Conservation (phyloP, 441 rosid species). For the Erysimum cheiri region DNA sequence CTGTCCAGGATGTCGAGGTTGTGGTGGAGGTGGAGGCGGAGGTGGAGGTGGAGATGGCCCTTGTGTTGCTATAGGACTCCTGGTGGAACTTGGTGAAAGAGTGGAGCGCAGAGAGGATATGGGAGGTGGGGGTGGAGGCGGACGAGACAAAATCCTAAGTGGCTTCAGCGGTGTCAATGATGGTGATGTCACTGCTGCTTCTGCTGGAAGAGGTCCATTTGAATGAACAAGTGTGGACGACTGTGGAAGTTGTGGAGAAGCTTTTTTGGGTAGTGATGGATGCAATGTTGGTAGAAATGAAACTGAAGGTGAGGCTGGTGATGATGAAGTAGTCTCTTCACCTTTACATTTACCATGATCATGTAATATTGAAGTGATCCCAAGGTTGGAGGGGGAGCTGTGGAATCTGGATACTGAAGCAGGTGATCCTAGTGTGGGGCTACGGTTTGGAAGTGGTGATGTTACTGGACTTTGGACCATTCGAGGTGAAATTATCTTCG, state of each 20-base stretch:
- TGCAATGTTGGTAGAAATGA: conserved; percentile 38
- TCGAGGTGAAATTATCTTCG: conserved; percentile 67
- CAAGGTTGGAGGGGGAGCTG: conserved; percentile 58
- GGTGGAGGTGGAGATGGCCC: conserved; percentile 39
- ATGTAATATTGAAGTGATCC: conserved; percentile 75
- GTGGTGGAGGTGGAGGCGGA: conserved; percentile 49
- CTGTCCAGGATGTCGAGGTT: conserved; percentile 25
- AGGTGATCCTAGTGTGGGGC: conserved; percentile 58
- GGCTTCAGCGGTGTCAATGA: conserved; percentile 42
- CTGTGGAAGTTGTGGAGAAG: conserved; percentile 19
- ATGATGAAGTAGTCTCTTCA: conserved; percentile 48
- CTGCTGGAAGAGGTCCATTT: conserved; percentile 37
- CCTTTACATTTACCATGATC: conserved; percentile 59
- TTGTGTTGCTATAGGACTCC: conserved; percentile 27
- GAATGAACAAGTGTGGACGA: conserved; percentile 16
- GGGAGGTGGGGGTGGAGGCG: conserved; percentile 48
- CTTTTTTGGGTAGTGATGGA: conserved; percentile 15
- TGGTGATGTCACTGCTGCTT: conserved; percentile 38
- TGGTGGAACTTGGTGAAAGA: conserved; percentile 24
- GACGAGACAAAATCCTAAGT: conserved; percentile 37
- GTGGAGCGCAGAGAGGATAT: conserved; percentile 30
- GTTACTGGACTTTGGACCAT: conserved; percentile 49
- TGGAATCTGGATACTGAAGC: conserved; percentile 53
- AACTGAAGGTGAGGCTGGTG: conserved; percentile 45
- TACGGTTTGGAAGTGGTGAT: conserved; percentile 50